Conservation (phyloP, 2,329 filamentous ascomycete genomes). For the Mariannaea sp. region DNA sequence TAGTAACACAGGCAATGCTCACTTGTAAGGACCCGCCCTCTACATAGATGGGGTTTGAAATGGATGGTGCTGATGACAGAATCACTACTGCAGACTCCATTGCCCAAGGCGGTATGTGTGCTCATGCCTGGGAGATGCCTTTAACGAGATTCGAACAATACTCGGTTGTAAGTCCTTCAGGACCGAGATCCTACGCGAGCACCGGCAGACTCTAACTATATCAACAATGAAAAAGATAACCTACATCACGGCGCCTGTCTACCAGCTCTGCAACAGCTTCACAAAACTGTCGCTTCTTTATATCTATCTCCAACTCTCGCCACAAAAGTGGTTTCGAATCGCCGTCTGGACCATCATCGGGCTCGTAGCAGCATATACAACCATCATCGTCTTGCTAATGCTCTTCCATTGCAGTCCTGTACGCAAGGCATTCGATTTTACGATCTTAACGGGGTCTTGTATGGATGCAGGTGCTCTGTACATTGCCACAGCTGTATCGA, state of each 20-base stretch:
- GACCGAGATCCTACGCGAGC: no score
- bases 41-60: not conserved
- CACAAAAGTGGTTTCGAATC: constrained; percentile 41
- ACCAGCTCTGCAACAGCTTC: constrained; percentile 42
- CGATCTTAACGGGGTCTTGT: constrained; percentile 44
- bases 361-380: constrained; percentile 40
- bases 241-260: constrained; percentile 36
- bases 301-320: constrained; percentile 46
- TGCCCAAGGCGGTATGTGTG: constrained; percentile 22
- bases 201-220: no score
- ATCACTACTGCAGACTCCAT: constrained; percentile 16
- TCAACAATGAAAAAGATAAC: constrained; percentile 36
- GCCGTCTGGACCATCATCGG: constrained; percentile 39
- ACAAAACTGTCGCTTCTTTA: constrained; percentile 47
- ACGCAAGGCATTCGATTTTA: constrained; percentile 38
- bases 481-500: constrained; percentile 53
- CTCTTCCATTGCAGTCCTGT: constrained; percentile 47
- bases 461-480: constrained; percentile 54
- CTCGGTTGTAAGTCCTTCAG: no score
- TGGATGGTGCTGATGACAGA: not conserved
- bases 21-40: not conserved
- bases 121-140: constrained; percentile 29
- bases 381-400: constrained; percentile 42
- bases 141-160: constrained; percentile 8
- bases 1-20: no score